Evolutionary conservation across 129 eudicot species (phyloP).

Genomic region (Pseudognaphalium luteoalbum): DNA sequence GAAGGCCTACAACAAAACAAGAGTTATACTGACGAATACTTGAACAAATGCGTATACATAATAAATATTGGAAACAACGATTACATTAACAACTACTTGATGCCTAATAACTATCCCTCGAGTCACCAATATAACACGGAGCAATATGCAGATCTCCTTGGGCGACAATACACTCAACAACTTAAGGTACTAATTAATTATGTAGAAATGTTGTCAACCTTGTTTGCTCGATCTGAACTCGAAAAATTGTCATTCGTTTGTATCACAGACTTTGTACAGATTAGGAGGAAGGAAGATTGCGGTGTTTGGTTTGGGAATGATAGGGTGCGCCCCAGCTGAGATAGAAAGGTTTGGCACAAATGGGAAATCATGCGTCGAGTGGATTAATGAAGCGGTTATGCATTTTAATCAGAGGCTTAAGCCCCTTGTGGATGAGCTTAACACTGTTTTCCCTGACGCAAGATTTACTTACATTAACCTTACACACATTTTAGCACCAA

Average conservation of each 20-base stretch:
- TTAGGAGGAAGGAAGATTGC: slow-evolving; percentile 47
- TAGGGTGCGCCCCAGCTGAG: slow-evolving; percentile 43
- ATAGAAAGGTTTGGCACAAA: slow-evolving; percentile 26
- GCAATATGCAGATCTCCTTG: slow-evolving; percentile 42
- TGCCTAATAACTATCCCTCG: slow-evolving; percentile 36
- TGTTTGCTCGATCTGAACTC: background rate
- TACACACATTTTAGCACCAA: slow-evolving; percentile 13
- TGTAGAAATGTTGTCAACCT: background rate
- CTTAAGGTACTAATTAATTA: slow-evolving; percentile 23
- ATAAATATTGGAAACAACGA: slow-evolving; percentile 57
- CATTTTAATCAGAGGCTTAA: slow-evolving; percentile 30
- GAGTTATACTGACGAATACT: slow-evolving; percentile 25
- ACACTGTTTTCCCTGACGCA: slow-evolving; percentile 15
- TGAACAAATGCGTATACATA: slow-evolving; percentile 44
- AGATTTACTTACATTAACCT: slow-evolving; percentile 34
- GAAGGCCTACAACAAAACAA: slow-evolving; percentile 22
- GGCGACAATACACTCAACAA: slow-evolving; percentile 34
- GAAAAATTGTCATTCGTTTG: background rate
- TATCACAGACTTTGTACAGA: slow-evolving; percentile 32
- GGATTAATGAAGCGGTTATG: slow-evolving; percentile 27
- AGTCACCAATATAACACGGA: slow-evolving; percentile 25
- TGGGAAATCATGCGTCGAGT: slow-evolving; percentile 31
- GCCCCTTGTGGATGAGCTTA: slow-evolving; percentile 34
- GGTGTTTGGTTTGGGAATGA: slow-evolving; percentile 36
- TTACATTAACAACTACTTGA: slow-evolving; percentile 47